Conservation (phyloP, 352 stramenopile genomes). For the Pseudoperonospora humuli region DNA sequence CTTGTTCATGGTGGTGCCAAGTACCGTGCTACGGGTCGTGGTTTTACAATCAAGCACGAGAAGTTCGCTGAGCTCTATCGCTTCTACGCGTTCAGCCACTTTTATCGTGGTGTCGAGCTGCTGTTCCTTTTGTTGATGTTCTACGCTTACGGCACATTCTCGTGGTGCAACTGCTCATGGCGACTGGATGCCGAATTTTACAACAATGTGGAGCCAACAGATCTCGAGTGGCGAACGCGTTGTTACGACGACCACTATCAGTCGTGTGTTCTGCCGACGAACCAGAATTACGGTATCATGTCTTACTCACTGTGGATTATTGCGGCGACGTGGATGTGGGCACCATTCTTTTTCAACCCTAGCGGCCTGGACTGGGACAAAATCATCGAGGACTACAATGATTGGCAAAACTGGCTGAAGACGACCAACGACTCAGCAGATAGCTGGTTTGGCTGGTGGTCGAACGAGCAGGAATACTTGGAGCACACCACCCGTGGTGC, state of each 20-base stretch:
- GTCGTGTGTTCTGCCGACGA: conserved; percentile 89
- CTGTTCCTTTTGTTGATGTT: conserved; percentile 75
- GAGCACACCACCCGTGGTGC: conserved; percentile 63
- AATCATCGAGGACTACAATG: conserved; percentile 90
- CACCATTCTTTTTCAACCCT: conserved; percentile 93
- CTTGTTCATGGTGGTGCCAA: conserved; percentile 96
- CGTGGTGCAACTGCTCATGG: conserved; percentile 86
- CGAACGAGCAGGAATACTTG: conserved; percentile 71
- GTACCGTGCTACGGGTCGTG: conserved; percentile 96
- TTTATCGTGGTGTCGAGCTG: conserved; percentile 96
- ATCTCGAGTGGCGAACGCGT: conserved; percentile 66
- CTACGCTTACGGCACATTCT: conserved; percentile 91
- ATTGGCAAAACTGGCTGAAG: conserved; percentile 92
- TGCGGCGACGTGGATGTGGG: conserved; percentile 83
- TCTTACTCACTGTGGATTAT: conserved; percentile 96
- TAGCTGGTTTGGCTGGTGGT: conserved; percentile 86
- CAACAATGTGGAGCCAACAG: conserved; percentile 60
- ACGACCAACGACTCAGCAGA: conserved; percentile 82
- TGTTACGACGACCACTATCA: conserved; percentile 83
- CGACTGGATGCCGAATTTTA: conserved; percentile 61
- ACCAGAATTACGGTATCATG: conserved; percentile 96
- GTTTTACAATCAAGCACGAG: conserved; percentile 98
- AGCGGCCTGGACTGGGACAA: conserved; percentile 97
- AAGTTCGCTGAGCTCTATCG: conserved; percentile 96
- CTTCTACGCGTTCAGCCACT: conserved; percentile 97